phyloP scores from a whole-genome alignment of 2,329 filamentous ascomycete genomes.

The Diplocarpon mali region DNA sequence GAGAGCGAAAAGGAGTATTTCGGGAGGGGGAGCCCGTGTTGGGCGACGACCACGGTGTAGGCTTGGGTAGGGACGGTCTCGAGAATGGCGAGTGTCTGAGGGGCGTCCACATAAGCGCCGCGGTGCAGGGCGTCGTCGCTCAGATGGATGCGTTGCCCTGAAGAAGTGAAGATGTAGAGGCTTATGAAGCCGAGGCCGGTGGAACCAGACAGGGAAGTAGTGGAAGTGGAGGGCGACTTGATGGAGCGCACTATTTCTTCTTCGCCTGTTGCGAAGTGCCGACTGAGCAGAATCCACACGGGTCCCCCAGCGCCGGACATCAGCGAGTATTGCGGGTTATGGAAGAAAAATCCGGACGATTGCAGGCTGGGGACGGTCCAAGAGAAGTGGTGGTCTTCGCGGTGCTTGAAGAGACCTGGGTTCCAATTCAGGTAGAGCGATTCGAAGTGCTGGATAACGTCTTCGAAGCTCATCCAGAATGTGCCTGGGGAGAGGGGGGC shows the following conservation, averaged over 20 bases:
- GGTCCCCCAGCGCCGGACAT: constrained; percentile 45
- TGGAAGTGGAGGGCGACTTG: constrained; percentile 18
- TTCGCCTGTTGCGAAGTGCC: constrained; percentile 69
- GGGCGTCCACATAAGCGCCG: constrained; percentile 85
- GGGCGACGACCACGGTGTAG: constrained; percentile 58
- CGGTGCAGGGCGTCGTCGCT: constrained; percentile 61
- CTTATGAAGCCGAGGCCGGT: constrained; percentile 65
- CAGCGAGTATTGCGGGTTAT: constrained; percentile 64
- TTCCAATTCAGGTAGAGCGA: constrained; percentile 98
- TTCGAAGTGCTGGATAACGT: constrained; percentile 84
- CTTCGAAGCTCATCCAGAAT: constrained; percentile 87
- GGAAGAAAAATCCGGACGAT: constrained; percentile 43
- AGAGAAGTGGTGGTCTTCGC: constrained; percentile 81
- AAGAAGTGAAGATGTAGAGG: constrained; percentile 65
- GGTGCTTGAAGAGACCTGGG: constrained; percentile 65
- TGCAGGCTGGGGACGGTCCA: constrained; percentile 53
- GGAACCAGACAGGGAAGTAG: constrained; percentile 7
- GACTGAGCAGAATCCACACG: constrained; percentile 76
- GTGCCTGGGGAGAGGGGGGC: constrained; percentile 48
- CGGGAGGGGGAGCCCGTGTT: constrained; percentile 63
- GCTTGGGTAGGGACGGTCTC: constrained; percentile 37
- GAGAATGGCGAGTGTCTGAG: constrained; percentile 76
- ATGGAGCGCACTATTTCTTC: constrained; percentile 42
- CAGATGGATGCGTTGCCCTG: constrained; percentile 62
- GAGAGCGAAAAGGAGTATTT: constrained; percentile 81